Conservation (phyloP, 2,329 filamentous ascomycete genomes). For the Aspergillus pseudoterreus region DNA sequence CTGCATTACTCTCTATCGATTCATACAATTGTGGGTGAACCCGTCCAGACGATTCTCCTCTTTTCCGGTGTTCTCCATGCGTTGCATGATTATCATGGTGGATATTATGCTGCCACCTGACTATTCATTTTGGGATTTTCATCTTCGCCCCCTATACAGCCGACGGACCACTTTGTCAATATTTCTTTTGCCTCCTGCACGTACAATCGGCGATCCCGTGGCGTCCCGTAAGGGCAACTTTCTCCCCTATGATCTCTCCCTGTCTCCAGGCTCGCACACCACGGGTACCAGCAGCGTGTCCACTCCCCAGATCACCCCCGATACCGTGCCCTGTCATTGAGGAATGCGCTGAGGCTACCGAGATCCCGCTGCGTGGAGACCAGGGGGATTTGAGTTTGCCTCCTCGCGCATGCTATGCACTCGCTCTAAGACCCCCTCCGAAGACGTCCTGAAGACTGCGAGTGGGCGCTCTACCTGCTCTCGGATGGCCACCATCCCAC, state of each 20-base stretch:
- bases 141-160: background rate
- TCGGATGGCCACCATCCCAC: slow-evolving; percentile 5
- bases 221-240: background rate
- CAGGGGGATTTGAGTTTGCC: slow-evolving; percentile 1
- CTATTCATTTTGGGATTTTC: background rate
- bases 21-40: background rate
- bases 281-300: slow-evolving; percentile 10
- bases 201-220: slow-evolving; percentile 3
- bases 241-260: slow-evolving; percentile 9
- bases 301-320: slow-evolving; percentile 10
- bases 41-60: background rate
- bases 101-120: background rate
- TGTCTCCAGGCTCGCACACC: background rate
- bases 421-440: background rate
- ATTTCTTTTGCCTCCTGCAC: background rate
- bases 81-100: background rate
- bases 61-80: background rate
- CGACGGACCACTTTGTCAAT: background rate
- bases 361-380: background rate
- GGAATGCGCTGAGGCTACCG: slow-evolving; percentile 10
- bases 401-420: background rate
- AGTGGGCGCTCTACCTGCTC: background rate
- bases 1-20: slow-evolving; percentile 2
- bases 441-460: background rate
- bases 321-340: slow-evolving; percentile 10